Base-by-base conservation (phyloP, 208 protist species). In the Trypanosoma congolense region DNA sequence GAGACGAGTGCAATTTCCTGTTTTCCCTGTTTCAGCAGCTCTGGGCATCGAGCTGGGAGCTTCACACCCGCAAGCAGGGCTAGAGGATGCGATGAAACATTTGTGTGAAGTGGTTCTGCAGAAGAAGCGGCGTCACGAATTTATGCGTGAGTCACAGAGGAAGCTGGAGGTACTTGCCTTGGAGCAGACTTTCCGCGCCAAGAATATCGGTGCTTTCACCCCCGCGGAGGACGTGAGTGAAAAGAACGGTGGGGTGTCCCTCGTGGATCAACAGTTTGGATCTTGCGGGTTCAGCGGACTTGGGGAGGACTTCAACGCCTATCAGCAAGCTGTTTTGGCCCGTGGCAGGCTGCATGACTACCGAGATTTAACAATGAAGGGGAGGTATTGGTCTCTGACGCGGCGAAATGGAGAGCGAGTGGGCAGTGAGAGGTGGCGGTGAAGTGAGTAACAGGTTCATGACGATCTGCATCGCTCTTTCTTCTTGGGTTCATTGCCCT, bases 11-110 rank as follows among this genome's bases (percentile, higher is more conserved):
- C 41, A 54, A 0, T 50, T 95, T 0, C 87, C 91, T 0, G 88
- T 96, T 14, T 96, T 95, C 56, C 83, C 88, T 10, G 71, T 96
- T n/a, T 96, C 91, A 0, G 87, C 91, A 0, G 79, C 83, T 10
- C 65, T 82, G 1, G 89, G 85, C 24, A 75, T 85, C 16, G 68
- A 62, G 22, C 66, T 92, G 3, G 84, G 84, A 1, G 50, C 61
- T 9, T 44, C 73, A 29, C 70, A 90, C 52, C 29, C 45, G 19
- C 68, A 83, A 43, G 73, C 80, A 0, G 83, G 80, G 0, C 61
- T 95, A 0, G 45, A 65, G 8, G 67, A 65, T 6, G 88, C 88
- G 25, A 19, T 91, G 25, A 56, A 84, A 59, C 76, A 80, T 54
- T 61, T 95, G 61, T 89, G 81, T 54, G 46, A 48, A 9, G 65